Conservation (phyloP, 2,329 filamentous ascomycete genomes). For the Cytospora leucostoma region DNA sequence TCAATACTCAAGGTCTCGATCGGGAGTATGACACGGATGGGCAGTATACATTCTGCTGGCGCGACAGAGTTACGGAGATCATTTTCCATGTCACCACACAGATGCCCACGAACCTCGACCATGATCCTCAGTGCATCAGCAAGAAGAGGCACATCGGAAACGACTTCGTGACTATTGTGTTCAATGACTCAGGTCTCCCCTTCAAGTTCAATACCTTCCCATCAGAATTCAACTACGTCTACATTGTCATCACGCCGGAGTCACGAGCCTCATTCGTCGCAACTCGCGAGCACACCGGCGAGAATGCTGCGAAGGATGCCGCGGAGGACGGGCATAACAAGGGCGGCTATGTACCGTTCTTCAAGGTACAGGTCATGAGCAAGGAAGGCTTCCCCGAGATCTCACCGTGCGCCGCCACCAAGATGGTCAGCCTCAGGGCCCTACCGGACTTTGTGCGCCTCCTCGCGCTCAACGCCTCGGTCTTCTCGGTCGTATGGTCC, state of each 20-base stretch:
- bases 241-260: constrained; percentile 92
- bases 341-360: constrained; percentile 58
- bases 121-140: constrained; percentile 72
- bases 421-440: constrained; percentile 81
- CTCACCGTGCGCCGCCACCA: constrained; percentile 84
- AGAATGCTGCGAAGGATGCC: constrained; percentile 30
- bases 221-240: constrained; percentile 94
- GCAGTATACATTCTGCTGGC: constrained; percentile 88
- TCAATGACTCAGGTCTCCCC: constrained; percentile 90
- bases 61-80: constrained; percentile 90
- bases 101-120: constrained; percentile 86
- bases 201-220: constrained; percentile 92
- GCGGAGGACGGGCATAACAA: background rate
- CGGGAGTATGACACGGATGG: constrained; percentile 77
- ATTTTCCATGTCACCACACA: constrained; percentile 95
- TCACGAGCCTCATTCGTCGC: constrained; percentile 76
- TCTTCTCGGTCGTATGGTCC: constrained; percentile 91
- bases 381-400: constrained; percentile 89
- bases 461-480: constrained; percentile 87
- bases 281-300: constrained; percentile 49
- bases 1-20: constrained; percentile 93
- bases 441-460: constrained; percentile 85
- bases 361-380: constrained; percentile 86
- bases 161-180: constrained; percentile 97
- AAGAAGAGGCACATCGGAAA: constrained; percentile 98